These are phyloP conservation scores for Lecanicillium sp. DNA, from an alignment of 2,329 filamentous ascomycete species.

Conservation along the genomic window DNA sequence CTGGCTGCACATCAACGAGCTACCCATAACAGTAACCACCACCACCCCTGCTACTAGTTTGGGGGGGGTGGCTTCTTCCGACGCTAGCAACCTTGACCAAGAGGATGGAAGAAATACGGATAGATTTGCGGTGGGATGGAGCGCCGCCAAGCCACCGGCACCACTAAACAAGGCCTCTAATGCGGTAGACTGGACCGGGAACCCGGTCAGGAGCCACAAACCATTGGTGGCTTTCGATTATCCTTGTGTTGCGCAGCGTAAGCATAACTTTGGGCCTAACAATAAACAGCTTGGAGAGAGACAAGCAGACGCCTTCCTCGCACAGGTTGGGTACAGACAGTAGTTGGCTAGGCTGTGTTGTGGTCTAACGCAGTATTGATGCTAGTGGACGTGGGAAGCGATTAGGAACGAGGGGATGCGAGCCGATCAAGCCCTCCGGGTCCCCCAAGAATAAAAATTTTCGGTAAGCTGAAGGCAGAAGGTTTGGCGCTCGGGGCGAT, in stretches of 20 bases:
- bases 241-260: background rate
- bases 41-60: no score
- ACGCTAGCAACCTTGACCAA: no score
- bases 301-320: no score
- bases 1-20: no score
- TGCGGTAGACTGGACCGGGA: conserved; percentile 5
- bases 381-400: no score
- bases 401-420: background rate
- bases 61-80: no score
- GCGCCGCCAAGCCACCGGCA: conserved; percentile 3
- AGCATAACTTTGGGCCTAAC: conserved; percentile 9
- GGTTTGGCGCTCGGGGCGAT: background rate
- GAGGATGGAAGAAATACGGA: conserved; percentile 5
- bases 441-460: background rate
- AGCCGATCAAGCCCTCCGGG: conserved; percentile 11
- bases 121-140: conserved; percentile 11
- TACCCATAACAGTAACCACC: no score
- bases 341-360: no score
- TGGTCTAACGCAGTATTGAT: no score
- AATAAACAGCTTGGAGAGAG: no score
- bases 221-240: conserved; percentile 12
- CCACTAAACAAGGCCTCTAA: conserved; percentile 8
- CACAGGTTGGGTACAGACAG: no score
- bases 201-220: conserved; percentile 8
- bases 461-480: background rate